Percentiles rank a stretch among this genome's conserved stretches.
phyloP scores from a whole-genome alignment of 768 basidiomycete genomes.

The Kondoa subrosea region DNA sequence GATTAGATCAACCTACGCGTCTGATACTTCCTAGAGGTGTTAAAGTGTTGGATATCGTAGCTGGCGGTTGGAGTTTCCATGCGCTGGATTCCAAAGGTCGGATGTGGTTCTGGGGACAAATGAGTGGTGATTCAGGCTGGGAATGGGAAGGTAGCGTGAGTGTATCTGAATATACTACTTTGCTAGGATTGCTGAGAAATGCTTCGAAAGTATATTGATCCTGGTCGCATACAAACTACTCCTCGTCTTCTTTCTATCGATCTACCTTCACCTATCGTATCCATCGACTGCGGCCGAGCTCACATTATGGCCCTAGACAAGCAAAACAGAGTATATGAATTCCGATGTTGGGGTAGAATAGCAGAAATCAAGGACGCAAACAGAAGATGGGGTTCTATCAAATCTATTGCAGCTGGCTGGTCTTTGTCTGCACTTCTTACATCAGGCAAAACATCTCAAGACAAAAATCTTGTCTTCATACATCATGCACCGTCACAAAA shows the following conservation, averaged over 20 bases:
- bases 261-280: slow-evolving; percentile 7
- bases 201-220: neutral
- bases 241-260: slow-evolving; percentile 39
- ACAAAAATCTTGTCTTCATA: slow-evolving; percentile 23
- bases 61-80: slow-evolving; percentile 80
- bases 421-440: slow-evolving; percentile 56
- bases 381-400: slow-evolving; percentile 29
- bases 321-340: slow-evolving; percentile 50
- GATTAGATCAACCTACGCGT: slow-evolving; percentile 49
- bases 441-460: slow-evolving; percentile 59
- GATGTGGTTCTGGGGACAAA: slow-evolving; percentile 54
- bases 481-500: neutral
- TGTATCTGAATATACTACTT: no score
- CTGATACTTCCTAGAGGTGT: slow-evolving; percentile 42
- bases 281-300: slow-evolving; percentile 53
- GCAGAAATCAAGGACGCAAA: slow-evolving; percentile 11
- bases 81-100: slow-evolving; percentile 59
- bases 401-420: slow-evolving; percentile 64
- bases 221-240: neutral
- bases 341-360: slow-evolving; percentile 56
- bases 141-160: neutral
- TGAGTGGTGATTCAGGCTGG: slow-evolving; percentile 17
- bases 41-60: slow-evolving; percentile 52
- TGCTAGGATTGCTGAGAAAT: no score
- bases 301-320: slow-evolving; percentile 53